A percentile compares a stretch with the other conserved stretches of the same genome.
phyloP scores from a whole-genome alignment of 768 basidiomycete species.

The Lyophyllum decastes region DNA sequence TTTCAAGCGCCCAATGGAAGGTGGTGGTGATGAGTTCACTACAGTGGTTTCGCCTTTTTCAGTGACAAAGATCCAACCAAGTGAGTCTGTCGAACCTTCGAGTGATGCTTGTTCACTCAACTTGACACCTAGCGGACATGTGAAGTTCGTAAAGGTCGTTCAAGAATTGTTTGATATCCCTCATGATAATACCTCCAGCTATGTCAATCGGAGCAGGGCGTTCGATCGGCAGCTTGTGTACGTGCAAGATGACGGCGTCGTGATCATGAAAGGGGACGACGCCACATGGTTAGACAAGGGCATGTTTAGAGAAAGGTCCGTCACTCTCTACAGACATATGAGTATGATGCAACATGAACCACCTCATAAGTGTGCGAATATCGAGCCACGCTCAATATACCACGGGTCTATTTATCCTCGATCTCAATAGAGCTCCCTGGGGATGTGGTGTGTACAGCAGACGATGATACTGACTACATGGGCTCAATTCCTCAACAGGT shows the following conservation, averaged over 20 bases:
- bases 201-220: conserved; percentile 57
- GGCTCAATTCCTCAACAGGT: conserved; percentile 35
- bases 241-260: conserved; percentile 55
- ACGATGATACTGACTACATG: neutral
- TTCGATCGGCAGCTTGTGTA: conserved; percentile 56
- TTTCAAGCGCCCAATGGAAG: neutral
- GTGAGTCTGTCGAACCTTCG: conserved; percentile 36
- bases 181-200: conserved; percentile 41
- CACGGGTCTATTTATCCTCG: conserved; percentile 82
- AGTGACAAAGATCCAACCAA: conserved; percentile 66
- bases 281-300: conserved; percentile 56
- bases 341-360: neutral
- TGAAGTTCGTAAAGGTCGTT: conserved; percentile 51
- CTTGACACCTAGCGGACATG: conserved; percentile 55
- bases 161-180: conserved; percentile 1
- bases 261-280: conserved; percentile 80
- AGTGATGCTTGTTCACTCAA: conserved; percentile 10
- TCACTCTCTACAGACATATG: neutral
- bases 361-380: conserved; percentile 62
- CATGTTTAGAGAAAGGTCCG: conserved; percentile 61
- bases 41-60: conserved; percentile 62
- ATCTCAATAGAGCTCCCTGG: conserved; percentile 83
- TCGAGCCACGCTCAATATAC: conserved; percentile 64
- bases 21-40: conserved; percentile 7
- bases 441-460: conserved; percentile 68